Evolutionary conservation across 306 rosid species (phyloP).

Genomic region (Lathyrus tuberosus): DNA sequence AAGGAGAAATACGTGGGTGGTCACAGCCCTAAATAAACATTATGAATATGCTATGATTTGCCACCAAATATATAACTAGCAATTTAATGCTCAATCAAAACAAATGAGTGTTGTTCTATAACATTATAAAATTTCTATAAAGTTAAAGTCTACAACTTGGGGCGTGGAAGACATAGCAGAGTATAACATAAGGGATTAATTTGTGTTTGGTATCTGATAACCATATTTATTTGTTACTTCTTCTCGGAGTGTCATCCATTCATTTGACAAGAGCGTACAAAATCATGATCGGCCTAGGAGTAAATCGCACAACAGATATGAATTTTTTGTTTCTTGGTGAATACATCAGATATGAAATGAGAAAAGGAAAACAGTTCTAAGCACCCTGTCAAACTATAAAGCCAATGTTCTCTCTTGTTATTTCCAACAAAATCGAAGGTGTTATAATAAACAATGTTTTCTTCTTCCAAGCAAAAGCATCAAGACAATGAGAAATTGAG

Average conservation of each 20-base stretch:
- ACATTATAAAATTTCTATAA: background rate
- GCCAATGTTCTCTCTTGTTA: slow-evolving; percentile 19
- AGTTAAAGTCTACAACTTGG: slow-evolving; percentile 22
- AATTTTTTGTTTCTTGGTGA: background rate
- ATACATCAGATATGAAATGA: slow-evolving; percentile 14
- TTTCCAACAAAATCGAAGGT: slow-evolving; percentile 25
- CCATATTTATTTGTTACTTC: slow-evolving; percentile 14
- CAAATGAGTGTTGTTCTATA: slow-evolving; percentile 21
- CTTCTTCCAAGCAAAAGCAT: slow-evolving; percentile 26
- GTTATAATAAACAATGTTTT: background rate
- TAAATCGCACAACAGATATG: slow-evolving; percentile 21
- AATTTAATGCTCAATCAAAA: too few species aligned
- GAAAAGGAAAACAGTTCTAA: slow-evolving; percentile 12
- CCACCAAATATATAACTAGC: too few species aligned
- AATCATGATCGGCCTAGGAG: slow-evolving; percentile 35
- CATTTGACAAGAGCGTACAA: slow-evolving; percentile 2
- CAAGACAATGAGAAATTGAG: slow-evolving; percentile 18
- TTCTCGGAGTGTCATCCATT: slow-evolving; percentile 21
- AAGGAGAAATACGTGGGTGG: background rate
- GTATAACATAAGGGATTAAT: background rate
- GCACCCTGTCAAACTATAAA: slow-evolving; percentile 12
- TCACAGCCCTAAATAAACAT: too few species aligned
- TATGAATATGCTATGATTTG: too few species aligned
- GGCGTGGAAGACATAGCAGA: slow-evolving; percentile 13
- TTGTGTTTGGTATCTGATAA: slow-evolving; percentile 10